Conservation (phyloP, 2,329 filamentous ascomycete genomes). For the Allantophomopsis lycopodina region DNA sequence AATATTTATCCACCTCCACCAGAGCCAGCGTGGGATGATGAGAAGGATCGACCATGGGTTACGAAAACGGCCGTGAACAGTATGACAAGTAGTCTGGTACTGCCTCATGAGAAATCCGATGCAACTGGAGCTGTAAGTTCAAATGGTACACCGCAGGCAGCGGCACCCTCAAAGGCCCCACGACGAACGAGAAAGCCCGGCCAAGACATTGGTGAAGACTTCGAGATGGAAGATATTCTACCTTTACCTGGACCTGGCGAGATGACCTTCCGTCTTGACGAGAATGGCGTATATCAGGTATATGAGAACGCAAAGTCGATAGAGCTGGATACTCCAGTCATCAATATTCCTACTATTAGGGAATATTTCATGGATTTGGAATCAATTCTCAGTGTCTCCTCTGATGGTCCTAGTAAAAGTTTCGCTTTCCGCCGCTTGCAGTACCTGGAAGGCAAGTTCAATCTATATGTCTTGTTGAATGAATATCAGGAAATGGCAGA, state of each 20-base stretch:
- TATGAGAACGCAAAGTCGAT: constrained; percentile 56
- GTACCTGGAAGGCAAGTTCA: constrained; percentile 94
- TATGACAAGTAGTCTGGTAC: constrained; percentile 18
- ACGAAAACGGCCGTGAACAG: constrained; percentile 34
- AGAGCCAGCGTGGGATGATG: constrained; percentile 74
- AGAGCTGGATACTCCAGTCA: constrained; percentile 52
- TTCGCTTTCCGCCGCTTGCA: constrained; percentile 91
- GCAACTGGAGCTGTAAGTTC: constrained; percentile 15
- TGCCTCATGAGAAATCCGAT: constrained; percentile 12
- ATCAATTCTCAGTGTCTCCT: constrained; percentile 73
- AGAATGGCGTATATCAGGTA: constrained; percentile 82
- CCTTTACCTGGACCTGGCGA: constrained; percentile 60
- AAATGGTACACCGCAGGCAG: constrained; percentile 9
- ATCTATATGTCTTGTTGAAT: constrained; percentile 83
- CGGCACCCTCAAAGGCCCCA: constrained; percentile 15
- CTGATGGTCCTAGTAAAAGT: constrained; percentile 90
- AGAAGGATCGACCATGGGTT: constrained; percentile 10
- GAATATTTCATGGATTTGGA: constrained; percentile 97
- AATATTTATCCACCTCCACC: constrained; percentile 83
- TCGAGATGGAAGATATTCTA: constrained; percentile 64
- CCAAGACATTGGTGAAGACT: constrained; percentile 84
- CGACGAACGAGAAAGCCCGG: constrained; percentile 68
- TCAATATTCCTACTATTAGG: constrained; percentile 79
- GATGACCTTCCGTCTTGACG: constrained; percentile 68
- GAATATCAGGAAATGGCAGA: constrained; percentile 97